Evolutionary conservation across 1,139 yeast genomes (phyloP).

Genomic region (Kodamaea alishanica): DNA sequence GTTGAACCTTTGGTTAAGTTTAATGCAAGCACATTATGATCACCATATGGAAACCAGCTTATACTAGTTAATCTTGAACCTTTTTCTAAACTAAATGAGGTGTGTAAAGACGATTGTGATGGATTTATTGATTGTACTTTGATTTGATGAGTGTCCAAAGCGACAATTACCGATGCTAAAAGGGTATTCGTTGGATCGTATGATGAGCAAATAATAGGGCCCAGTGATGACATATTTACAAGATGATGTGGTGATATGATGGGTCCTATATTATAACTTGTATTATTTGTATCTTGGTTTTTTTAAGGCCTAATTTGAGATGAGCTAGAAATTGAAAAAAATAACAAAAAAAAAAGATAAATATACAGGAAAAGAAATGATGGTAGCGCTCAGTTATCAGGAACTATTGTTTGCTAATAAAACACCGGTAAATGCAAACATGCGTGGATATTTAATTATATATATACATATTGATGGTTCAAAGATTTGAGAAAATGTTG

Average conservation of each 20-base stretch:
- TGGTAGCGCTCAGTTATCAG: too few relatives aligned
- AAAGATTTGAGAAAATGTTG: too few relatives aligned
- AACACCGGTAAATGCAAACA: too few relatives aligned
- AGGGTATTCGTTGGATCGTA: slow-evolving; percentile 58
- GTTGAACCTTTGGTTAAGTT: slow-evolving; percentile 67
- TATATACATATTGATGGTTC: background rate
- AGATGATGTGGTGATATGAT: too few relatives aligned
- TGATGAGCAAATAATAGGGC: slow-evolving; percentile 29
- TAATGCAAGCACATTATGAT: slow-evolving; percentile 50
- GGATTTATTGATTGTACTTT: slow-evolving; percentile 54
- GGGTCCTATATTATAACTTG: background rate
- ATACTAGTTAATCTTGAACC: slow-evolving; percentile 50
- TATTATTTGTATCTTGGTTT: background rate
- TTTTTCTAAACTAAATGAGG: slow-evolving; percentile 52
- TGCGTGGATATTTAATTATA: too few relatives aligned
- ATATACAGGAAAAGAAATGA: too few relatives aligned
- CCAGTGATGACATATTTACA: slow-evolving; percentile 11
- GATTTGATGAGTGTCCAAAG: slow-evolving; percentile 71
- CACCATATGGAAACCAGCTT: slow-evolving; percentile 49
- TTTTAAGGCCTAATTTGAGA: background rate
- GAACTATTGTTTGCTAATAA: too few relatives aligned
- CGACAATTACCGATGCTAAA: slow-evolving; percentile 65
- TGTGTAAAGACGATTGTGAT: slow-evolving; percentile 35
- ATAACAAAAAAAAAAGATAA: too few relatives aligned
- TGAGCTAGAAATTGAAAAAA: too few relatives aligned